Conservation (phyloP, 1,284 basidiomycete species). For the Papiliotrema nemorosa region DNA sequence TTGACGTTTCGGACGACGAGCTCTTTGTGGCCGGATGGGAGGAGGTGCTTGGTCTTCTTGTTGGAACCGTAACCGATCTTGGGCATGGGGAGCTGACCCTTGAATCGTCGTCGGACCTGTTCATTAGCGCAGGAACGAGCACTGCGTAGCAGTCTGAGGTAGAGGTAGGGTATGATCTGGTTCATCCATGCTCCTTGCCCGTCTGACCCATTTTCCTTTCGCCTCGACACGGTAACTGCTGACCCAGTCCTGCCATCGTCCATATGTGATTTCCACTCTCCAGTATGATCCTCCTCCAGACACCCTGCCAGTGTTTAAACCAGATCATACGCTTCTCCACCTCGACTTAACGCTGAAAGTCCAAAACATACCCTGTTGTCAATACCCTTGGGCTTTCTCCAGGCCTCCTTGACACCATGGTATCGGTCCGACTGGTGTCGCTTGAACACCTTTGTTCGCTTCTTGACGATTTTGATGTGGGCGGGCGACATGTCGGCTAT, state of each 20-base stretch:
- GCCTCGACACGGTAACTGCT: not conserved
- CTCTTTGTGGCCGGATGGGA: constrained; percentile 92
- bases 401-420: constrained; percentile 89
- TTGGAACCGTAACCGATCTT: constrained; percentile 62
- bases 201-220: not conserved
- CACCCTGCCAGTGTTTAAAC: not conserved
- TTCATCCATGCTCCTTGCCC: not conserved
- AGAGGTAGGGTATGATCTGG: too few relatives aligned
- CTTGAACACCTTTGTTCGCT: constrained; percentile 95
- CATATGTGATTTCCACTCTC: not conserved
- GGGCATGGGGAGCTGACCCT: constrained; percentile 92
- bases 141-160: not conserved
- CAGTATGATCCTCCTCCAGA: not conserved
- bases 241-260: not conserved
- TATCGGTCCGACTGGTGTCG: constrained; percentile 98
- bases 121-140: not conserved
- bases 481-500: constrained; percentile 63
- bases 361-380: constrained; percentile 75
- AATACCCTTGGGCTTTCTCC: constrained; percentile 96
- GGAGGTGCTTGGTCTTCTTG: constrained; percentile 79
- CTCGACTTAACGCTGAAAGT: too few relatives aligned
- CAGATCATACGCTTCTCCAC: too few relatives aligned
- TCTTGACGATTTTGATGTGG: constrained; percentile 90
- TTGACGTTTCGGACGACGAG: constrained; percentile 87
- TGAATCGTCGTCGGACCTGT: constrained; percentile 77